Base-by-base conservation (phyloP, 2,329 filamentous ascomycete genomes). In the Ceratocystis harringtonii region DNA sequence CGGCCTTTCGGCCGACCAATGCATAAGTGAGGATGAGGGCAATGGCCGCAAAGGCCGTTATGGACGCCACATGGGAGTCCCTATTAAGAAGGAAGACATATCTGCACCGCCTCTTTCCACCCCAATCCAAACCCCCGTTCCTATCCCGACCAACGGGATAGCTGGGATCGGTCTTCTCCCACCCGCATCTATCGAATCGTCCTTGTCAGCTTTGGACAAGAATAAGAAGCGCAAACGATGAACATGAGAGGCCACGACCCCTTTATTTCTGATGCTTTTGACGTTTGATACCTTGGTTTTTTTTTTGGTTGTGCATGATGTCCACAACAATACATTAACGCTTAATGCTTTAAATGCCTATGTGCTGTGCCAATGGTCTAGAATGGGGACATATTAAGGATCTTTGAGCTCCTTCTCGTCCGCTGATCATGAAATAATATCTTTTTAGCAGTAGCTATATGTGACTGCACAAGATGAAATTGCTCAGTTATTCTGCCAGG, bases 31-130 rank as follows among this genome's bases (percentile, higher is more conserved):
- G 76, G 94, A 99, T 71, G 94, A 99, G 76, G 91, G 91, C 69
- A 97, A 97, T 74, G 94, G 92, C 69, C 88, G 94, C 72, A 97
- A 96, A 76, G 94, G 94, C 69, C 87, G 94, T 66, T 97, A 96
- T 73, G 84, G 84, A 70, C 82, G 84, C 69, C 84, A 87, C 73
- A 87, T 87, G 84, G 84, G 84, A 66, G 84, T 87, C 48, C 83
- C 84, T 63, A 78, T 85, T 71, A 81, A 81, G 73, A 81, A 81
- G 67, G 79, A 82, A 43, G 83, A 85, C 32, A 70, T 78, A 70
- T 22, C 75, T 70, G 65, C 73, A 71, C 68, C 74, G 73, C 48
- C 72, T 64, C 77, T 72, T 65, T 66, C 62, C 25, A 30, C 52
- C 5, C 67, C 68, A 22, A 66, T 66, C 10, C 64, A 66, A 52